These are phyloP conservation scores for Magnaporthiopsis incrustans DNA, from an alignment of 2,329 filamentous ascomycete species.

Conservation along the genomic window DNA sequence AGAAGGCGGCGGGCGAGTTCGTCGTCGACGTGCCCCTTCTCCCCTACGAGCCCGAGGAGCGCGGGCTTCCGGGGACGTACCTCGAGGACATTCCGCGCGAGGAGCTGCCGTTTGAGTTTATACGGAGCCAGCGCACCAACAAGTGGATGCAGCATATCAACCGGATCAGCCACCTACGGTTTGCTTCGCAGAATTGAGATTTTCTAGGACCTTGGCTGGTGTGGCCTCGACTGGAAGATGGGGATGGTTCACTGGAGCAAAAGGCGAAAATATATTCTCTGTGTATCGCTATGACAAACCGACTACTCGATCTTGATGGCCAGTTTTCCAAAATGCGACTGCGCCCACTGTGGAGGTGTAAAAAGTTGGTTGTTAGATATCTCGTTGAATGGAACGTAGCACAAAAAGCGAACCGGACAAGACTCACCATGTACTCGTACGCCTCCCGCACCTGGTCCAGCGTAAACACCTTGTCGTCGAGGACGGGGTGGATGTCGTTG, in stretches of 20 bases:
- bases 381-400: no score
- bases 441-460: conserved; percentile 33
- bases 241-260: no score
- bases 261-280: no score
- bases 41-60: conserved; percentile 7
- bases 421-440: conserved; percentile 43
- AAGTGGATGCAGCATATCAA: conserved; percentile 17
- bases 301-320: conserved; percentile 26
- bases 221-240: no score
- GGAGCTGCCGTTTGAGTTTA: conserved; percentile 12
- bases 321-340: conserved; percentile 50
- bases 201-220: no score
- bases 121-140: conserved; percentile 13
- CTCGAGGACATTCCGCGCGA: conserved; percentile 16
- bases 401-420: not conserved
- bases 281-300: no score
- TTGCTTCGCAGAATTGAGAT: not conserved
- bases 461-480: conserved; percentile 28
- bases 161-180: not conserved
- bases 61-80: conserved; percentile 13
- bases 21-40: conserved; percentile 18
- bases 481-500: conserved; percentile 32
- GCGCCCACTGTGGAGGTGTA: conserved; percentile 26
- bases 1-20: conserved; percentile 11
- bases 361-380: not conserved